Conservation (phyloP, 2,329 filamentous ascomycete genomes). For the Colletotrichum neosansevieriae region DNA sequence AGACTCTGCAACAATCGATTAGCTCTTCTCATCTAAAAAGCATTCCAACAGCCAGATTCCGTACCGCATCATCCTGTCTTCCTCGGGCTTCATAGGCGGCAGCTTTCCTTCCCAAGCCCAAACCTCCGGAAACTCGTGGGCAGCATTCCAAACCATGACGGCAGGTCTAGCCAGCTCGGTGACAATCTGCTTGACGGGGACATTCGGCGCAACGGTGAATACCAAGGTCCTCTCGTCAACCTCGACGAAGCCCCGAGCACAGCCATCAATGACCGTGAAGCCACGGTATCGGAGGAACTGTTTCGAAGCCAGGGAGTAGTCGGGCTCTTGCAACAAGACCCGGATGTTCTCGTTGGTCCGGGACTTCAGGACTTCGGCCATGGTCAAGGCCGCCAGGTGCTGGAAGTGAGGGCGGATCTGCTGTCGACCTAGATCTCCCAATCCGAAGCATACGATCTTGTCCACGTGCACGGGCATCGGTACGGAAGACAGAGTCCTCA, state of each 20-base stretch:
- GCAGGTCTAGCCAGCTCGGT: conserved; percentile 42
- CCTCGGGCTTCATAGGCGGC: neutral
- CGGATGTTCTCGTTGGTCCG: neutral
- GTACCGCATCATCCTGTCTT: neutral
- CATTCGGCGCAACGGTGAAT: conserved; percentile 33
- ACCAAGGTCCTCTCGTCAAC: conserved; percentile 41
- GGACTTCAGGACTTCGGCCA: neutral
- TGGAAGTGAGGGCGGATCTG: neutral
- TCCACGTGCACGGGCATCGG: neutral
- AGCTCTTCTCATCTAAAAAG: neutral
- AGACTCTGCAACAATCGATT: neutral
- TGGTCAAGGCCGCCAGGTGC: conserved; percentile 3
- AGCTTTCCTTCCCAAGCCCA: neutral
- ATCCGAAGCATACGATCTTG: conserved; percentile 17
- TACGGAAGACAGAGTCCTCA: neutral
- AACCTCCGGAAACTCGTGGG: neutral
- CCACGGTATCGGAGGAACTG: neutral
- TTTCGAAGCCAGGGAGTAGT: neutral
- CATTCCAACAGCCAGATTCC: no score
- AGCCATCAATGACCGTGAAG: conserved; percentile 35
- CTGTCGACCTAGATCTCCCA: neutral
- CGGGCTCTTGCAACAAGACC: conserved; percentile 12
- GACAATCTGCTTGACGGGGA: conserved; percentile 43
- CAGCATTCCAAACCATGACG: conserved; percentile 41
- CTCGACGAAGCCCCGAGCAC: conserved; percentile 40